phyloP scores from a whole-genome alignment of 805 yeast species.

The Spathaspora passalidarum region DNA sequence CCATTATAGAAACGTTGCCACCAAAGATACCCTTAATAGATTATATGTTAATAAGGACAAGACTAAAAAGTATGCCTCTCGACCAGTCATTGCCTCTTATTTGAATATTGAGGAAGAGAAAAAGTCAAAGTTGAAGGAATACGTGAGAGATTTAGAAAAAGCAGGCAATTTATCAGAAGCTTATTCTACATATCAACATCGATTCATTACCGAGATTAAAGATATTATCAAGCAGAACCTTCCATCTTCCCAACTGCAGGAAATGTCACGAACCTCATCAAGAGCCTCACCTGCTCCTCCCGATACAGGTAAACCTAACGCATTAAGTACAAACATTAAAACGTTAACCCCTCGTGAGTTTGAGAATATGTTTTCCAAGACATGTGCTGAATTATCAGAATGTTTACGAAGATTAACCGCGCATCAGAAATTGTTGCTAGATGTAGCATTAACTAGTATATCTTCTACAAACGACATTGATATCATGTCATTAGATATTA shows the following conservation, averaged over 20 bases:
- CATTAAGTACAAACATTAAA: slow-evolving; percentile 46
- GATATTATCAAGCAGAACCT: slow-evolving; percentile 62
- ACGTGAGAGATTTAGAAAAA: slow-evolving; percentile 55
- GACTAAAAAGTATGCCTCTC: slow-evolving; percentile 16
- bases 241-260: slow-evolving; percentile 39
- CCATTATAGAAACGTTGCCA: slow-evolving; percentile 51
- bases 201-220: slow-evolving; percentile 68
- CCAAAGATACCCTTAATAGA: slow-evolving; percentile 49
- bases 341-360: slow-evolving; percentile 73
- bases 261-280: slow-evolving; percentile 24
- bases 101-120: slow-evolving; percentile 36
- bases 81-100: slow-evolving; percentile 32
- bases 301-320: slow-evolving; percentile 12
- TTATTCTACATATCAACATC: slow-evolving; percentile 62
- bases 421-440: slow-evolving; percentile 78
- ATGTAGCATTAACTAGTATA: slow-evolving; percentile 49
- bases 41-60: slow-evolving; percentile 31
- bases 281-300: slow-evolving; percentile 22
- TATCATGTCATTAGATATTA: slow-evolving; percentile 64
- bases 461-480: slow-evolving; percentile 25
- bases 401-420: slow-evolving; percentile 68
- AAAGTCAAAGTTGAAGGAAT: slow-evolving; percentile 41
- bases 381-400: slow-evolving; percentile 65
- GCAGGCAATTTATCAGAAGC: slow-evolving; percentile 63
- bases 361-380: slow-evolving; percentile 60